Percentiles rank a stretch among this genome's conserved stretches.
These are phyloP conservation scores for Nymphaea colorata DNA, from an alignment of 164 flowering plant genomes.

Conservation along the genomic window DNA sequence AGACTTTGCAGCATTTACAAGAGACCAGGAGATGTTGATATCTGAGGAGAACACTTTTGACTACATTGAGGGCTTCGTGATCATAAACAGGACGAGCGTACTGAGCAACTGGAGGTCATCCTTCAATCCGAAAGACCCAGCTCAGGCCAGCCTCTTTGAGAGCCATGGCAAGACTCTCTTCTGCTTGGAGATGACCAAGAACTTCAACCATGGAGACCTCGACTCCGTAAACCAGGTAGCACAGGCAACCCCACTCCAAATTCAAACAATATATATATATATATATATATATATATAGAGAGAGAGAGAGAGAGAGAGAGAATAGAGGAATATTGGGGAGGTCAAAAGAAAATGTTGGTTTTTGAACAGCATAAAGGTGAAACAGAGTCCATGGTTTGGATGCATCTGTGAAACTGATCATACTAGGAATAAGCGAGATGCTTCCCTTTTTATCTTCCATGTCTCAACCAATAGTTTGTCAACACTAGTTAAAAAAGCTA, in stretches of 20 bases:
- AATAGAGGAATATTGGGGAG: no score
- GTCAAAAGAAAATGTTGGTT: no score
- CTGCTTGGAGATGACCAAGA: constrained; percentile 73
- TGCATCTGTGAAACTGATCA: no score
- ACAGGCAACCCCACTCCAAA: not conserved
- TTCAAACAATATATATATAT: no score
- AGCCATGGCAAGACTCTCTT: constrained; percentile 69
- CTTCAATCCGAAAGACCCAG: constrained; percentile 58
- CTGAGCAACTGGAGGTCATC: constrained; percentile 78
- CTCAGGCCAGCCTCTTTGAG: constrained; percentile 53
- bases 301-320: no score
- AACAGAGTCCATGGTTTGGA: no score
- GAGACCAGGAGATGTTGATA: constrained; percentile 75
- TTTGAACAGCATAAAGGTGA: no score
- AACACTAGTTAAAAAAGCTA: no score
- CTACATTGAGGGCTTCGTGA: constrained; percentile 84
- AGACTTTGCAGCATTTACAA: constrained; percentile 51
- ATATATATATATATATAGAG: no score
- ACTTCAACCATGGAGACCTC: constrained; percentile 44
- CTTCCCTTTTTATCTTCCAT: no score
- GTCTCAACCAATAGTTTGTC: no score
- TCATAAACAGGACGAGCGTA: constrained; percentile 72
- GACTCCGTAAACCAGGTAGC: constrained; percentile 42
- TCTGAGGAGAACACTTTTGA: constrained; percentile 48
- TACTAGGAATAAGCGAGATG: no score